Percentiles rank a stretch among this genome's conserved stretches.
Conservation (phyloP, 2,329 filamentous ascomycete species). For the Ceratocystis huliohia region DNA sequence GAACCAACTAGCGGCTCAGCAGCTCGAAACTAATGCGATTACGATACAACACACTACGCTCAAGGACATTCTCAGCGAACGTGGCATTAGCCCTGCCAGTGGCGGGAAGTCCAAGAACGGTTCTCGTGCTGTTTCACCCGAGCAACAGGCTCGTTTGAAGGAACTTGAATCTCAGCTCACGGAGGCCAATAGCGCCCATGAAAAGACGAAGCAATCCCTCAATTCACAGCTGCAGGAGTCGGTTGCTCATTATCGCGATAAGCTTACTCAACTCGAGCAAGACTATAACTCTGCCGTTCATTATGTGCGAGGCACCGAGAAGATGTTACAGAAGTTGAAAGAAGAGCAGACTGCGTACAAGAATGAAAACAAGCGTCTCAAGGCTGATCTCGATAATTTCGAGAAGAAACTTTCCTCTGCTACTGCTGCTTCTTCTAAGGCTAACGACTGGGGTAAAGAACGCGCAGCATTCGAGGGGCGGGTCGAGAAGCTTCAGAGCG, state of each 20-base stretch:
- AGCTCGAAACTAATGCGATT: conserved; percentile 88
- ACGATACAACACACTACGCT: conserved; percentile 84
- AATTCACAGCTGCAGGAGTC: conserved; percentile 73
- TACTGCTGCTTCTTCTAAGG: conserved; percentile 30
- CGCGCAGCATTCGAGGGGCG: conserved; percentile 53
- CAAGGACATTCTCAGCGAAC: conserved; percentile 82
- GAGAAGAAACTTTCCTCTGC: conserved; percentile 39
- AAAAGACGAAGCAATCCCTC: conserved; percentile 68
- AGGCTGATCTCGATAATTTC: conserved; percentile 62
- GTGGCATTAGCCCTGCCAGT: conserved; percentile 68
- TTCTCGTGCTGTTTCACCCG: conserved; percentile 59
- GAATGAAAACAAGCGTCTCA: conserved; percentile 67
- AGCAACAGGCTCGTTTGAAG: conserved; percentile 60
- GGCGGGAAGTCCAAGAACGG: conserved; percentile 56
- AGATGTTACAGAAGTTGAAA: conserved; percentile 98
- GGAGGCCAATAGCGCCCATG: conserved; percentile 62
- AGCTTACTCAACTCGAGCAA: conserved; percentile 83
- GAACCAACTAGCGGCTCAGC: conserved; percentile 69
- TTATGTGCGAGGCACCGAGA: conserved; percentile 96
- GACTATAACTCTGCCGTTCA: conserved; percentile 97
- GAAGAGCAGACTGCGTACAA: conserved; percentile 93
- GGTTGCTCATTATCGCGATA: conserved; percentile 82
- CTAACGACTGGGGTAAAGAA: conserved; percentile 62
- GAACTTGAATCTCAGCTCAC: conserved; percentile 85
- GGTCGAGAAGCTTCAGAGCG: conserved; percentile 55